These are phyloP conservation scores for Umbelopsis sp. DNA, from an alignment of 192 early-diverging fungal genomes.

Conservation along the genomic window DNA sequence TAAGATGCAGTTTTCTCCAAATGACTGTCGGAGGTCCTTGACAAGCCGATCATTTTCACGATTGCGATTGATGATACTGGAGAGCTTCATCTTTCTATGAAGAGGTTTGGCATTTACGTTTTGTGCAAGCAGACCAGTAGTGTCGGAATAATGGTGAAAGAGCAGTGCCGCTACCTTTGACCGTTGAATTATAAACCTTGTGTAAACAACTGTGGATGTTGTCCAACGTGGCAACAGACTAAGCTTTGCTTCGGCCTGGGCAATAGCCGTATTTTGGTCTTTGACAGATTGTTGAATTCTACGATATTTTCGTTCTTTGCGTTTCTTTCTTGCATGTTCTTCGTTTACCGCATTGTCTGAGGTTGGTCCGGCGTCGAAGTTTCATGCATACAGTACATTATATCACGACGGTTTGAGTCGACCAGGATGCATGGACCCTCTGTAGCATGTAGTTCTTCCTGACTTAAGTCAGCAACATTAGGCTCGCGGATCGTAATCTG, in stretches of 20 bases:
- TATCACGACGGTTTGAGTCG: not conserved
- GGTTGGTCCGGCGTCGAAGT: conserved; percentile 4
- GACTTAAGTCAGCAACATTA: not conserved
- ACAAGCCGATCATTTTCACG: too few relatives aligned
- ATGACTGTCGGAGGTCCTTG: too few relatives aligned
- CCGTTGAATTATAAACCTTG: not conserved
- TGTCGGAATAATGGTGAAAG: too few relatives aligned
- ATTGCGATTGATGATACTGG: too few relatives aligned
- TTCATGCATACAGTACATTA: conserved; percentile 9
- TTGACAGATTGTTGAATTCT: not conserved
- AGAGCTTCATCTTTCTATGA: too few relatives aligned
- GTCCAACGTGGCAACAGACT: not conserved
- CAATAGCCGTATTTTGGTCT: not conserved
- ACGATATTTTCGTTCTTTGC: not conserved
- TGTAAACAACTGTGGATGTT: not conserved
- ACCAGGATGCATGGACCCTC: conserved; percentile 2
- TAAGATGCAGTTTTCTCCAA: too few relatives aligned
- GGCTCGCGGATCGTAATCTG: not conserved
- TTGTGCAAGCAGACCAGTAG: too few relatives aligned
- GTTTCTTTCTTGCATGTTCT: not conserved
- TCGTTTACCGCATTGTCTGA: not conserved
- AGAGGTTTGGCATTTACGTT: too few relatives aligned
- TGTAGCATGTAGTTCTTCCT: not conserved
- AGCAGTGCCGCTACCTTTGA: not conserved
- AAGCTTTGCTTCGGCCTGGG: not conserved